These are phyloP conservation scores for Calvatia gigantea DNA, from an alignment of 768 basidiomycete species.

Conservation along the genomic window DNA sequence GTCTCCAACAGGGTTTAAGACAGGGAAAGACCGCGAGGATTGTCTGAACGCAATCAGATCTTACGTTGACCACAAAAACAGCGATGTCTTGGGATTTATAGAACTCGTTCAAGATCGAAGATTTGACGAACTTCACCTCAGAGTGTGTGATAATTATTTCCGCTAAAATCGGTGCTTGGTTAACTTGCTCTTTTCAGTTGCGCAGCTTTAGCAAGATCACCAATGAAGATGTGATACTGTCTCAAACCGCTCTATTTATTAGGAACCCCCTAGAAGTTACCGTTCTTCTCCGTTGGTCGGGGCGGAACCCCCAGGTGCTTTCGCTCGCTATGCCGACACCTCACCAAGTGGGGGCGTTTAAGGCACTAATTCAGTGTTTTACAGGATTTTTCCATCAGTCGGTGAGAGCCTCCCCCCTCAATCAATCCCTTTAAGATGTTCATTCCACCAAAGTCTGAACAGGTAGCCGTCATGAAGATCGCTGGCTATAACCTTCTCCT, in stretches of 20 bases:
- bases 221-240: neutral
- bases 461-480: neutral
- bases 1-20: neutral
- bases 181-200: neutral
- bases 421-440: neutral
- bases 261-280: neutral
- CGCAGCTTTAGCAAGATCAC: neutral
- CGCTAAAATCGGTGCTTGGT: neutral
- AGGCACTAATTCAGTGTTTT: neutral
- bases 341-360: neutral
- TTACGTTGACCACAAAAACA: neutral
- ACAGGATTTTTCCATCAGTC: neutral
- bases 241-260: neutral
- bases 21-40: neutral
- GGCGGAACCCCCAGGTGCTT: neutral
- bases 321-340: neutral
- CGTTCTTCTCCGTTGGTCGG: neutral
- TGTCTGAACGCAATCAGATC: neutral
- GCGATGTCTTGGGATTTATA: neutral
- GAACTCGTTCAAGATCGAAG: neutral
- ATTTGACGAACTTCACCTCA: neutral
- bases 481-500: neutral
- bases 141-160: neutral
- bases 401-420: neutral
- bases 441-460: neutral